Base-by-base conservation (phyloP, 148 eudicot species). In the Tetragonia tetragonoides region DNA sequence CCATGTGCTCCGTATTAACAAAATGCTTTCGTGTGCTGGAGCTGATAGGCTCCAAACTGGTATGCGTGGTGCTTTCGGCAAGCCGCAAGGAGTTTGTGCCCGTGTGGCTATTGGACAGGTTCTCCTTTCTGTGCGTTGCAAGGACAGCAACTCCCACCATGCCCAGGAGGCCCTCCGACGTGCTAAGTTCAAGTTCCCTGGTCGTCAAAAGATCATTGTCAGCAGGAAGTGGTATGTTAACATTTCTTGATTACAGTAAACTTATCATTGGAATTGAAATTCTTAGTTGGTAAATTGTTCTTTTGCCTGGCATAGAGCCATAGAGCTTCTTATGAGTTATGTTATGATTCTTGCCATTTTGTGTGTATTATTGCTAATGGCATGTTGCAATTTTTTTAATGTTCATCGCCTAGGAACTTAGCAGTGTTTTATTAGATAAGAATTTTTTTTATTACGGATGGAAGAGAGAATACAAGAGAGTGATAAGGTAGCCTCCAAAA, bases 161-260 rank as follows among this genome's bases (percentile, higher is more conserved):
- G 84, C 86, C 6, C 81, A 81, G 76, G 86, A 84, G 66, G 86
- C 86, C 41, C 86, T 84, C 17, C 84, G 86, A 9, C 84, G 86
- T 81, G 86, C 86, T 56, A 84, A 84, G 77, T 84, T 84, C 80
- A 84, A 84, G 86, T 84, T 84, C 80, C 86, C 86, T 70, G 86
- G 86, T 47, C 86, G 86, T 21, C 86, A 84, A 80, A 84, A 80
- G 83, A 84, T 84, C 66, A 84, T 84, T 39, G 67, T 77, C 28
- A 81, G 84, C 79, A 84, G 86, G 84, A 84, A 84, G 66, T 84
- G 86, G 86, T 84, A 75, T 60, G 81, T 63, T 78, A n/a, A n/a
- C 6, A 15, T 37, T 72, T 0, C 34, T 28, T 28, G 34, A n/a
- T n/a, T n/a, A n/a, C n/a, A n/a, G n/a, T n/a, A n/a, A n/a, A n/a